Conservation (phyloP, 139 green algal genomes). For the Auxenochlorella pyrenoidosa region DNA sequence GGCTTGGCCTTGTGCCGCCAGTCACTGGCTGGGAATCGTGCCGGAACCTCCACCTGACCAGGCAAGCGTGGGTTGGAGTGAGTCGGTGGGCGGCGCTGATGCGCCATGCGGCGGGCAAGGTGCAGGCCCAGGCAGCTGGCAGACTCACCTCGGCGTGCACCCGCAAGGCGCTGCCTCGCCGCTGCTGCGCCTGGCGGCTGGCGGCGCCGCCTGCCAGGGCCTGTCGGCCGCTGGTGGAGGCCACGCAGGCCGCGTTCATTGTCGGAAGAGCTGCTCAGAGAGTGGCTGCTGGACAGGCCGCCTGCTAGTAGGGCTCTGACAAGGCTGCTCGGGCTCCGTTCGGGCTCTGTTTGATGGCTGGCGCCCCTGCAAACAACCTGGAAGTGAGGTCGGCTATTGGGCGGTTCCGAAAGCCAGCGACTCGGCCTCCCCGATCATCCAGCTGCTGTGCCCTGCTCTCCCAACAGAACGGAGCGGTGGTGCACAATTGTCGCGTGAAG, state of each 20-base stretch:
- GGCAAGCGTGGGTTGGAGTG: not conserved
- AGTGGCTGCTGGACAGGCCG: not conserved
- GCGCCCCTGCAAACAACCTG: not conserved
- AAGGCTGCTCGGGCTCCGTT: not conserved
- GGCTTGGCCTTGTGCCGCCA: slow-evolving; percentile 70
- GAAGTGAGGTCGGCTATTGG: not conserved
- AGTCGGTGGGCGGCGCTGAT: not conserved
- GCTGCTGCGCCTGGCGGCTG: not conserved
- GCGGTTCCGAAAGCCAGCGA: not conserved
- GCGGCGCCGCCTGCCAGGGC: not conserved
- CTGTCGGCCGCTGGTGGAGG: not conserved
- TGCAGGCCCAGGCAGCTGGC: not conserved
- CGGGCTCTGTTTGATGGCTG: not conserved
- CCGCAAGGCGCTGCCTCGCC: not conserved
- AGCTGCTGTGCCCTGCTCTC: not conserved
- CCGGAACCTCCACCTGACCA: slow-evolving; percentile 13
- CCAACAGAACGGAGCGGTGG: not conserved
- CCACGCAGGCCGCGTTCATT: not conserved
- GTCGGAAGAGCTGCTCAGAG: too few species aligned
- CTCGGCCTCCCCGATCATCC: not conserved
- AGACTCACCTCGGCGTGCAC: not conserved
- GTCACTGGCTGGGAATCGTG: slow-evolving; percentile 35
- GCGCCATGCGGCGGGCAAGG: not conserved
- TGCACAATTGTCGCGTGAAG: not conserved
- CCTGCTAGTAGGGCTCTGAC: not conserved